Percentiles rank a stretch among this genome's conserved stretches.
These are phyloP conservation scores for Oryza nivara DNA, from an alignment of 176 grass and related monocot genomes.

Conservation along the genomic window DNA sequence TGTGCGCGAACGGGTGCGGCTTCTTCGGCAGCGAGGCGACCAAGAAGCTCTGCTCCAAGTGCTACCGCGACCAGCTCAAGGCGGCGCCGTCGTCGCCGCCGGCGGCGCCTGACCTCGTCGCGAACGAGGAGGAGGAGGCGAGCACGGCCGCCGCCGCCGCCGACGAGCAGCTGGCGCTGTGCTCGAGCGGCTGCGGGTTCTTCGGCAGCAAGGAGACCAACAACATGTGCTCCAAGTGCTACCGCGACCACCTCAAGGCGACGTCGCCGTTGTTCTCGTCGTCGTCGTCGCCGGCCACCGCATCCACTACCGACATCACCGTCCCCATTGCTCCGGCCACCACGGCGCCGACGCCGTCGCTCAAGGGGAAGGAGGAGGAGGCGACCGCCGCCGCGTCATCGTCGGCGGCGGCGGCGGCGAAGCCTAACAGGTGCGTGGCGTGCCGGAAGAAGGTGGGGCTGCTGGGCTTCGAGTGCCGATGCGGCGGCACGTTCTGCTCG, in stretches of 20 bases:
- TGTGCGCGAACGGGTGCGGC: conserved; percentile 50
- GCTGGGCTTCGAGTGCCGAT: conserved; percentile 58
- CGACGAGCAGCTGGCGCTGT: neutral
- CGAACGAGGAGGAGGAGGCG: no score
- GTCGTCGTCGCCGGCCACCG: neutral
- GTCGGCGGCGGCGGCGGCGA: neutral
- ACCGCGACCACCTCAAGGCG: conserved; percentile 22
- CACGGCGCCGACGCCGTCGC: neutral
- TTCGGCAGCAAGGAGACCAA: conserved; percentile 48
- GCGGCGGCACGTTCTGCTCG: conserved; percentile 56
- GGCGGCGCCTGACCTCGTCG: neutral
- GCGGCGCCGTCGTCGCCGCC: neutral
- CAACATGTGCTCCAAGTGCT: conserved; percentile 55
- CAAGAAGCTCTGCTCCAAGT: conserved; percentile 52
- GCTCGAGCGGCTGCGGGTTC: conserved; percentile 51
- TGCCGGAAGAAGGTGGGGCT: conserved; percentile 64
- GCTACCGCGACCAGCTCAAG: conserved; percentile 39
- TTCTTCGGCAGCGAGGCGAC: conserved; percentile 52
- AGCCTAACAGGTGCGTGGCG: conserved; percentile 38
- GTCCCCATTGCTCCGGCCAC: no score
- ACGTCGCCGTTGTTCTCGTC: no score
- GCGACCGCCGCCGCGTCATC: neutral
- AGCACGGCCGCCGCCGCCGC: neutral
- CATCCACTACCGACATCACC: neutral
- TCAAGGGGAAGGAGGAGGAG: no score